Base-by-base conservation (phyloP, 179 eudicot genomes). In the Beta macrorhiza region DNA sequence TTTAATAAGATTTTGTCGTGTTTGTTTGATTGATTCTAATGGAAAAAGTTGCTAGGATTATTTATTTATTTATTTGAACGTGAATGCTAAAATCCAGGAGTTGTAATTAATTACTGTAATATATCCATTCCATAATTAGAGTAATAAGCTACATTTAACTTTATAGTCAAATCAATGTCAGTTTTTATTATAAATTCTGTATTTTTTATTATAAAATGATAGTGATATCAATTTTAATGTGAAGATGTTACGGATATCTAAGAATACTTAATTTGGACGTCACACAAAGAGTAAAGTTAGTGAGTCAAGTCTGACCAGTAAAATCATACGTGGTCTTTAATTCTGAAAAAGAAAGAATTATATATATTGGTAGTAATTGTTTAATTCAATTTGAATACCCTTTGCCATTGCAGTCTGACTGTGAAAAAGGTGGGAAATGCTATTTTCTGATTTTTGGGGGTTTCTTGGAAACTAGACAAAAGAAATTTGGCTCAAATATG, bases 21-120 rank as follows among this genome's bases (percentile, higher is more conserved):
- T 75, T 37, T 75, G 65, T 19, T 75, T 57, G 67, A 56, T n/a
- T 57, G 52, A 45, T 70, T 69, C 74, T 69, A 5, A 37, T 68
- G 42, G 42, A 37, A 37, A 37, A 37, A 37, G 42, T 37, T 37
- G n/a, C 20, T 42, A 37, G 5, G 42, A 53, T 22, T 2, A 55
- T 51, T 72, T 51, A 8, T n/a, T 6, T 6, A 49, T 6, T 6
- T 49, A 49, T 49, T 37, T 49, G 53, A 72, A 72, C 37, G 9
- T 51, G 58, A 17, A 20, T 22, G 75, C 58, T 47, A 72, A 49
- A 49, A 72, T 72, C 58, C 9, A 72, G 75, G 37, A 10, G 1
- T 49, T 19, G 49, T 49, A 25, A 73, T 22, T 52, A 17, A 29
- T 67, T 67, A 29, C 14, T 67, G 12, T 10, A 37, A 32, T 67